phyloP scores from a whole-genome alignment of 805 yeast genomes.

The Metschnikowia orientalis region DNA sequence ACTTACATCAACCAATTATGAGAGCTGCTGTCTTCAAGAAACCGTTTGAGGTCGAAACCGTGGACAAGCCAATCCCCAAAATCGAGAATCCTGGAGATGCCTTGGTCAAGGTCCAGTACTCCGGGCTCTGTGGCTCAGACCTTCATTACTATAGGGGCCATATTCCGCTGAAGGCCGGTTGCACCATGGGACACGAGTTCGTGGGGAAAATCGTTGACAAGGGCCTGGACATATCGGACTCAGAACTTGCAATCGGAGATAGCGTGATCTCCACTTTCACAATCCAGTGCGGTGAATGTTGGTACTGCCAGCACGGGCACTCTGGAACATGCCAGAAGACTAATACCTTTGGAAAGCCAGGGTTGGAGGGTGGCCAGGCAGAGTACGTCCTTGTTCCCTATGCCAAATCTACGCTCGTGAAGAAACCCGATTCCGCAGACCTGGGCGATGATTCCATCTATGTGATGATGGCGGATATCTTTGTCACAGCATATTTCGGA shows the following conservation, averaged over 20 bases:
- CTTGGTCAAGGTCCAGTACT: conserved; percentile 43
- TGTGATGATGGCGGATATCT: conserved; percentile 59
- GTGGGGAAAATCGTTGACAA: conserved; percentile 40
- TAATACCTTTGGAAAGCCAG: conserved; percentile 55
- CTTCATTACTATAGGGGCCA: conserved; percentile 54
- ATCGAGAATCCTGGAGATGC: conserved; percentile 37
- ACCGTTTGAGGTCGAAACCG: conserved; percentile 38
- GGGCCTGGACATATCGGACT: conserved; percentile 27
- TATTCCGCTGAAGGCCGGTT: conserved; percentile 31
- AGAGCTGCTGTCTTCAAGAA: conserved; percentile 48
- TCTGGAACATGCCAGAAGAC: conserved; percentile 53
- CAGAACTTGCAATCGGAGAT: conserved; percentile 41
- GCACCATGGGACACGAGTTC: conserved; percentile 52
- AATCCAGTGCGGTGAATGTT: conserved; percentile 56
- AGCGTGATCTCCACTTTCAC: conserved; percentile 44
- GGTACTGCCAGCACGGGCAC: conserved; percentile 52
- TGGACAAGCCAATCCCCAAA: conserved; percentile 37
- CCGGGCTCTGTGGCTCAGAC: conserved; percentile 55
- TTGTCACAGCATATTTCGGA: conserved; percentile 60
- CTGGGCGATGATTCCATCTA: conserved; percentile 41
- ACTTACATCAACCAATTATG: too few species aligned
- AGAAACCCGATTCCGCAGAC: conserved; percentile 31
- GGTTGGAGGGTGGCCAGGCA: conserved; percentile 59
- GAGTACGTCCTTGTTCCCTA: conserved; percentile 57
- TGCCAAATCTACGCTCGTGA: conserved; percentile 48